Conservation (phyloP, 306 rosid species). For the Dalbergia cochinchinensis region DNA sequence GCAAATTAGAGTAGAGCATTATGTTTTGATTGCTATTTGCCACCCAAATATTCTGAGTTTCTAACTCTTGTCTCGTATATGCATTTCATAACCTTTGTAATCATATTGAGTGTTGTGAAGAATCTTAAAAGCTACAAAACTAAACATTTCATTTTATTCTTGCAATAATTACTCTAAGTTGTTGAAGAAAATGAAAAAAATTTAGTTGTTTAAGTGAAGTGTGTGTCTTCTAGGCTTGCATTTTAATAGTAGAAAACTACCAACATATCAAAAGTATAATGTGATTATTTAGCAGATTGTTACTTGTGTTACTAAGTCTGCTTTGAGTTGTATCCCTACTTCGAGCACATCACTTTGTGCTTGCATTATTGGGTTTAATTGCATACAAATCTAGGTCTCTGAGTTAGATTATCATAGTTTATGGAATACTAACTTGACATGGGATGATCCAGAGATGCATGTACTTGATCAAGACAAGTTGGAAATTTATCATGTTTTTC, state of each 20-base stretch:
- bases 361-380: constrained; percentile 3
- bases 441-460: neutral
- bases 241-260: constrained; percentile 12
- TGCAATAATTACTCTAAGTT: constrained; percentile 1
- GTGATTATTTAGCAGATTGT: no score
- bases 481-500: constrained; percentile 35
- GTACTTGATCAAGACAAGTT: constrained; percentile 30
- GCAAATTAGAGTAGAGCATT: constrained; percentile 20
- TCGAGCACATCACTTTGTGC: constrained; percentile 2
- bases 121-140: constrained; percentile 22
- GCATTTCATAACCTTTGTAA: constrained; percentile 31
- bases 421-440: constrained; percentile 19
- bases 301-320: no score
- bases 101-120: neutral
- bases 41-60: neutral
- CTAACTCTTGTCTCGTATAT: neutral
- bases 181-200: neutral
- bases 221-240: constrained; percentile 4
- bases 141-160: constrained; percentile 6
- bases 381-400: constrained; percentile 19
- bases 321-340: constrained; percentile 20
- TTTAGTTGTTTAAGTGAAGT: neutral
- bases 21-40: constrained; percentile 12
- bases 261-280: neutral
- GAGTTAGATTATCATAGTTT: constrained; percentile 6